Evolutionary conservation across 805 yeast genomes (phyloP), one percentile per base, ranked within the genome.

Genomic region (Zygotorulaspora sp.): DNA sequence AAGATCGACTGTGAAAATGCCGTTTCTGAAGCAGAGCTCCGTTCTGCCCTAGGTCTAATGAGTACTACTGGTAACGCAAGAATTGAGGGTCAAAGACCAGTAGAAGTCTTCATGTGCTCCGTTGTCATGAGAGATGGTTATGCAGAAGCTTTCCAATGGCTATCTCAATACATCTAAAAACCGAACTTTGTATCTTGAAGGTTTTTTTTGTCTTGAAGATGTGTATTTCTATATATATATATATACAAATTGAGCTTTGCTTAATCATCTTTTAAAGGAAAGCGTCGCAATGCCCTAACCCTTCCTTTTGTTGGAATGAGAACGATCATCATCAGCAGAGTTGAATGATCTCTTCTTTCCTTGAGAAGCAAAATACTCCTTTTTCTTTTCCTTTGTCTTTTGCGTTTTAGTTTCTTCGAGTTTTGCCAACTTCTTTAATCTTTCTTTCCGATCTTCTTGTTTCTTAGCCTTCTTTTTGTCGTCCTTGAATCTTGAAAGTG

Each of bases 91-190:
- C 75, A 75, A 48, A 83, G 98, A 71, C 97, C 99, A 35, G 79
- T 90, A 41, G 99, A 92, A 70, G 78, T 92, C 31, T 92, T 78
- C 67, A 92, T 92, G 97, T 90, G 96, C 67, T 87, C 96, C 18
- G 95, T 92, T 49, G 96, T 89, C 40, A 84, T 89, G 96, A 86
- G 97, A 76, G 89, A 86, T 66, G 99, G 98, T 56, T 92, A 92
- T 66, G 95, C 95, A 44, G 97, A 92, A 56, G 98, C 95, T 47
- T 88, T 92, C 77, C 84, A 87, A 75, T 92, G 97, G 97, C 78
- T 92, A 60, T 87, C 96, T 45, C 95, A 92, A 70, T 90, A 84
- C 68, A 90, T 90, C 55, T 90, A 75, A 61, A 25, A 21, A 10
- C 10, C 7, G 10, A 21, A 21, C 23, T 8, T 8, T 21, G 23